Evolutionary conservation across 1,284 basidiomycete genomes (phyloP).

Genomic region (Cutaneotrichosporon curvatum): DNA sequence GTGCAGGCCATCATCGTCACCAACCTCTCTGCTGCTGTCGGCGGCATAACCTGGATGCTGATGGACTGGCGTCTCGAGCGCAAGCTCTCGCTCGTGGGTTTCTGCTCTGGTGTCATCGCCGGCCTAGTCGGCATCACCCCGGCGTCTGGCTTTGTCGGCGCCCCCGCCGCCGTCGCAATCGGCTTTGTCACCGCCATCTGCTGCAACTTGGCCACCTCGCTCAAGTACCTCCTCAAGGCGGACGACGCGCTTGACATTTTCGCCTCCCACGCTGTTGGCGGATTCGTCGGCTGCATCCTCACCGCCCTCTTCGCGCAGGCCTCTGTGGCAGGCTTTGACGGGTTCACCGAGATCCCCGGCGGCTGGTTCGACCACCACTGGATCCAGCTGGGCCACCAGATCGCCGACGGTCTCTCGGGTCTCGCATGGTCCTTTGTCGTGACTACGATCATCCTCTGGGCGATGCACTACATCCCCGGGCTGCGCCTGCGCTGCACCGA

Average conservation of each 20-base stretch:
- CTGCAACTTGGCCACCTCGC: conserved; percentile 90
- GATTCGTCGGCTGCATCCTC: conserved; percentile 60
- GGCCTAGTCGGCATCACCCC: conserved; percentile 83
- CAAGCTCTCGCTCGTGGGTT: conserved; percentile 89
- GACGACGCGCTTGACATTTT: conserved; percentile 70
- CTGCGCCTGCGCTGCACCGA: conserved; percentile 70
- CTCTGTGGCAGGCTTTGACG: conserved; percentile 78
- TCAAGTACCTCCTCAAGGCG: conserved; percentile 62
- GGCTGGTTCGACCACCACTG: conserved; percentile 79
- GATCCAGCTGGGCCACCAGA: conserved; percentile 75
- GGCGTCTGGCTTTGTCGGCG: conserved; percentile 78
- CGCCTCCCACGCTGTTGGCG: conserved; percentile 81
- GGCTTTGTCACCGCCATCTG: conserved; percentile 75
- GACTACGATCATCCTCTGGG: conserved; percentile 81
- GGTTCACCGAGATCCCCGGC: conserved; percentile 62
- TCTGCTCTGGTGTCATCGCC: conserved; percentile 89
- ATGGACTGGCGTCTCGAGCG: conserved; percentile 86
- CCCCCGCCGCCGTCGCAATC: conserved; percentile 72
- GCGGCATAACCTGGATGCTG: conserved; percentile 91
- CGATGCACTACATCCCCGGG: conserved; percentile 87
- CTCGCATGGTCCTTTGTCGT: conserved; percentile 72
- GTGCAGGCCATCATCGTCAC: conserved; percentile 87
- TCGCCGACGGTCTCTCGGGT: conserved; percentile 51
- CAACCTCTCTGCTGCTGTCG: conserved; percentile 77
- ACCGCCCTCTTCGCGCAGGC: conserved; percentile 83